Evolutionary conservation across 441 rosid species (phyloP), one percentile per base, ranked within the genome.

Genomic region (Syzygium malaccense): DNA sequence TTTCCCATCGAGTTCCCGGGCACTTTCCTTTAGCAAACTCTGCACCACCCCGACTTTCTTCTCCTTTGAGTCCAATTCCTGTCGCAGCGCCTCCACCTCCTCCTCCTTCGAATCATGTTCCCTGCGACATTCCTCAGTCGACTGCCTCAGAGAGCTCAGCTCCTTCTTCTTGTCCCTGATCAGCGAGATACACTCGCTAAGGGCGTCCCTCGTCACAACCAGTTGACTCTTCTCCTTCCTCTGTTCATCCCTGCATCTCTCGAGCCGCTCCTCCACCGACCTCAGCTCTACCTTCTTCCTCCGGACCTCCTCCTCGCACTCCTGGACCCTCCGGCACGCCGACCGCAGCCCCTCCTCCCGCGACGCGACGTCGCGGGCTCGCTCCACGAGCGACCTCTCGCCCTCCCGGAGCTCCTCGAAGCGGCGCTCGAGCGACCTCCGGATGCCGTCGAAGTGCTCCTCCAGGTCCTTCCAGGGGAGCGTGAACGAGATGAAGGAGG

Each of bases 391-490:
- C n/a, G 45, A 86, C 66, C 89, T 33, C 88, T 86, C 90, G 83
- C 88, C 89, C 45, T 51, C 84, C 33, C 66, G 89, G 79, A 93
- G 88, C 86, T 93, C 92, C 83, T 54, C 87, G 37, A 26, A 48
- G 18, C 86, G 86, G 41, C 57, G 86, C 57, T 87, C 89, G 3
- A 94, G 58, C 8, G 58, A 87, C 32, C 4, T 55, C 78, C 83
- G 80, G 1, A 79, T 12, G 12, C 49, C 75, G 33, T 90, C 91
- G 3, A 93, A 86, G 55, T 92, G 91, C 26, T 83, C 90, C 64
- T 92, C 95, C 25, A 92, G 79, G 83, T 94, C 97, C 56, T 85
- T 87, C 95, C 94, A 94, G 80, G 90, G 90, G 19, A 93, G 87
- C 57, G 92, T 89, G 58, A 96, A 91, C 55, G 86, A 6, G 9